These are phyloP conservation scores for Acacia melanoxylon DNA, from an alignment of 306 rosid species.

Conservation along the genomic window DNA sequence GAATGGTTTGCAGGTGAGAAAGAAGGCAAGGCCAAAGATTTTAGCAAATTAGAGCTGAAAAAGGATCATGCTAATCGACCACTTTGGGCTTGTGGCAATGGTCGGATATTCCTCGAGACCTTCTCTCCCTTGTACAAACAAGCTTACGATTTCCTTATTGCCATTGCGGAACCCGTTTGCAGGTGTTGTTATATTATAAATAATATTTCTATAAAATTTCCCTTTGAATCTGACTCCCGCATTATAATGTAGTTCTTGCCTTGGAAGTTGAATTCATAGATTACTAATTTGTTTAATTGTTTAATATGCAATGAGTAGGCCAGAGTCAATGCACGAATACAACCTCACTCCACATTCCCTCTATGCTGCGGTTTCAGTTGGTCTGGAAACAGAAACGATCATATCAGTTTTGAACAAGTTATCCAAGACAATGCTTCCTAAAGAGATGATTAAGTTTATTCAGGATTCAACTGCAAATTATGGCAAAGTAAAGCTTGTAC, in stretches of 20 bases:
- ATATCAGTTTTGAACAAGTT: conserved; percentile 76
- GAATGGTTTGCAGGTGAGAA: conserved; percentile 36
- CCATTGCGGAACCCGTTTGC: conserved; percentile 96
- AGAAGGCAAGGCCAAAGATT: conserved; percentile 68
- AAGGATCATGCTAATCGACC: conserved; percentile 83
- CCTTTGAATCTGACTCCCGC: background rate
- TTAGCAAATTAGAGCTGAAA: conserved; percentile 83
- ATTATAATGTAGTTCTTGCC: background rate
- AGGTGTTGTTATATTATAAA: conserved; percentile 42
- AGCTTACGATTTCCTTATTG: conserved; percentile 94
- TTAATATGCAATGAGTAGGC: conserved; percentile 52
- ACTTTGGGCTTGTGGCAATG: conserved; percentile 95
- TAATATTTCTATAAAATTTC: background rate
- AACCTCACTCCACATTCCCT: conserved; percentile 91
- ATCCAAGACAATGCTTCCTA: conserved; percentile 94
- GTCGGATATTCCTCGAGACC: conserved; percentile 92
- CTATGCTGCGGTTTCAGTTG: conserved; percentile 96
- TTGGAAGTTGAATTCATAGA: background rate
- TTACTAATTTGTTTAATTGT: background rate
- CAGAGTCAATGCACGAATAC: conserved; percentile 95
- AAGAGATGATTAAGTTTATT: conserved; percentile 86
- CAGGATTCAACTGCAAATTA: conserved; percentile 88
- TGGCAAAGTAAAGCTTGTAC: conserved; percentile 96
- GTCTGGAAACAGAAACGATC: conserved; percentile 85
- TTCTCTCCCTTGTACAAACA: conserved; percentile 91